Evolutionary conservation across 2,329 filamentous ascomycete genomes (phyloP), one percentile per base, ranked within the genome.

Genomic region (Aspergillus viridinutans): DNA sequence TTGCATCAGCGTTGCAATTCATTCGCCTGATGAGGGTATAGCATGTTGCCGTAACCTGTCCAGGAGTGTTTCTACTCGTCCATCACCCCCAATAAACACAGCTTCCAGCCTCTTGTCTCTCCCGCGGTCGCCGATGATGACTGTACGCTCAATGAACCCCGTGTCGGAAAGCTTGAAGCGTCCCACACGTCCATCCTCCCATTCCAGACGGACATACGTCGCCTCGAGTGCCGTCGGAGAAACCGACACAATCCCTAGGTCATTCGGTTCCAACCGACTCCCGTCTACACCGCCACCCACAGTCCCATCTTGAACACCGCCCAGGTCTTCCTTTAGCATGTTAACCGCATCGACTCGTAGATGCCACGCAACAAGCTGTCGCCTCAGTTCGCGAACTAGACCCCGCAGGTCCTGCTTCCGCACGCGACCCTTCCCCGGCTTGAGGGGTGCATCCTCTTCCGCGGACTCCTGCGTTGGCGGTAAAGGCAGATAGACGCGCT

Each of bases 111-210:
- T 48, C 54, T 75, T 76, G 59, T 76, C 74, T 28, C 75, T 64
- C 1, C 74, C 74, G 20, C 57, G 23, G 45, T 75, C 73, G 2
- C 74, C 75, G 60, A 78, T 72, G 14, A 79, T 72, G 49, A 78
- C 73, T 3, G 74, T 76, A 10, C 74, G 65, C 55, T 78, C 74
- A 29, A 79, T 69, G 35, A 66, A 53, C 3, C 77, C 77, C 8
- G 67, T 57, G 62, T 74, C 71, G 3, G 74, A 74, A 25, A 79
- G 62, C 57, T 75, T 76, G 47, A 80, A 72, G 45, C 74, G 66
- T 3, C 76, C 77, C 28, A 79, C 71, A 4, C 73, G 71, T 4
- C 75, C 76, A 65, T 78, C 75, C 12, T 63, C 65, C 76, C 76
- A 80, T 57, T 78, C 71, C 17, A 80, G 49, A 10, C 76, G 71